Evolutionary conservation across 2,329 filamentous ascomycete species (phyloP).

Genomic region (Hymenoscyphus fraxineus): DNA sequence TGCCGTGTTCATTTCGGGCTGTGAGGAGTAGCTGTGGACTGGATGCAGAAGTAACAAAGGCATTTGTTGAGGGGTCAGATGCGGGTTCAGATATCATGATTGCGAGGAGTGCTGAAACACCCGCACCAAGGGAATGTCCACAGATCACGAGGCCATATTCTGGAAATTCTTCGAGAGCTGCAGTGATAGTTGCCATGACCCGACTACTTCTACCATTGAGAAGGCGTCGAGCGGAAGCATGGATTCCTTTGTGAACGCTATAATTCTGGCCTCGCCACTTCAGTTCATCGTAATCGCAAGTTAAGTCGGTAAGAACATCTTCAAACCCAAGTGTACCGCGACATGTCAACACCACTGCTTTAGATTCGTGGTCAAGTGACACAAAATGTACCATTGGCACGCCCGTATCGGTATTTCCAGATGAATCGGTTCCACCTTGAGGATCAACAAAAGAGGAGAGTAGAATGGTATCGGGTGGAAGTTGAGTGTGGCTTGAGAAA

Average conservation of each 20-base stretch:
- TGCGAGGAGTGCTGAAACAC: conserved; percentile 51
- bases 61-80: conserved; percentile 38
- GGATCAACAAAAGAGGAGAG: conserved; percentile 53
- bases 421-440: conserved; percentile 48
- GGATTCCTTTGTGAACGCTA: conserved; percentile 55
- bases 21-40: conserved; percentile 68
- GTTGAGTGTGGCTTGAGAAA: conserved; percentile 60
- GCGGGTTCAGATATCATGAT: conserved; percentile 50
- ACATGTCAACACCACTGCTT: conserved; percentile 52
- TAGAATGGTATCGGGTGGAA: conserved; percentile 53
- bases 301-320: conserved; percentile 55
- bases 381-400: conserved; percentile 55
- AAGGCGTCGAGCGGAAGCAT: conserved; percentile 50
- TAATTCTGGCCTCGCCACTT: conserved; percentile 47
- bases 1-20: conserved; percentile 41
- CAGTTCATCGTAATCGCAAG: conserved; percentile 52
- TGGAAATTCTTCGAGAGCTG: conserved; percentile 50
- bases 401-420: conserved; percentile 47
- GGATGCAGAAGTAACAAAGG: conserved; percentile 59
- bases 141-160: conserved; percentile 55
- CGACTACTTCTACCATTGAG: conserved; percentile 46
- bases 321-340: conserved; percentile 55
- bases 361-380: conserved; percentile 53
- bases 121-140: conserved; percentile 53
- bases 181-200: conserved; percentile 50